phyloP scores from a whole-genome alignment of 306 rosid genomes.

The Abrus precatorius region DNA sequence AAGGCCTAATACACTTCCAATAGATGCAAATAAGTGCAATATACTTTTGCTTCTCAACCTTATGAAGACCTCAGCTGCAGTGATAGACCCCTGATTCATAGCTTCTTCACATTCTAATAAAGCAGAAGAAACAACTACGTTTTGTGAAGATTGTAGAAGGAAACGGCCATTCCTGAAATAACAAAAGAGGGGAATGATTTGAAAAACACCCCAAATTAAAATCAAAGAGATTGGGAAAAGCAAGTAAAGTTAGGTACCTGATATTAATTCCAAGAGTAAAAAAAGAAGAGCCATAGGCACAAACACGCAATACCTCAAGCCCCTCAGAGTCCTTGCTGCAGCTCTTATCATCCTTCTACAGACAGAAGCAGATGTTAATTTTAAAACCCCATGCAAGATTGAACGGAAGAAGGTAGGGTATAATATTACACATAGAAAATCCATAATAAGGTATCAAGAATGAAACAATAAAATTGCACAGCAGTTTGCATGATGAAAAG shows the following conservation, averaged over 20 bases:
- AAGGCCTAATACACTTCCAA: constrained; percentile 90
- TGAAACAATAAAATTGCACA: constrained; percentile 28
- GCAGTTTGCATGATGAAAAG: too few relatives aligned
- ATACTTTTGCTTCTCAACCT: constrained; percentile 93
- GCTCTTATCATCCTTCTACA: constrained; percentile 71
- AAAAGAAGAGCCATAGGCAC: constrained; percentile 90
- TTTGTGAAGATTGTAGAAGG: constrained; percentile 86
- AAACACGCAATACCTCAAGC: constrained; percentile 80
- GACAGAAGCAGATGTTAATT: constrained; percentile 44
- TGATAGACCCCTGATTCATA: constrained; percentile 88
- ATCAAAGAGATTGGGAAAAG: constrained; percentile 13
- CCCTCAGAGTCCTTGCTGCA: constrained; percentile 70
- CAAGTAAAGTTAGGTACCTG: constrained; percentile 65
- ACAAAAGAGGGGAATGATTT: constrained; percentile 27
- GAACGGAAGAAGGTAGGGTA: constrained; percentile 33
- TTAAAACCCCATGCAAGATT: constrained; percentile 39
- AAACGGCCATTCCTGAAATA: constrained; percentile 88
- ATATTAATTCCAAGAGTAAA: constrained; percentile 88
- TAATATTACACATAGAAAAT: constrained; percentile 12
- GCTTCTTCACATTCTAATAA: constrained; percentile 93
- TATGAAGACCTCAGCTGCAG: constrained; percentile 85
- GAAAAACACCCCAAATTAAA: constrained; percentile 39
- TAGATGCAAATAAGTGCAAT: constrained; percentile 92
- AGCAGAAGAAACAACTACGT: constrained; percentile 67
- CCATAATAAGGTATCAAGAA: constrained; percentile 7